These are phyloP conservation scores for Neoconidiobolus thromboides DNA, from an alignment of 371 early-diverging fungal genomes.

Conservation along the genomic window DNA sequence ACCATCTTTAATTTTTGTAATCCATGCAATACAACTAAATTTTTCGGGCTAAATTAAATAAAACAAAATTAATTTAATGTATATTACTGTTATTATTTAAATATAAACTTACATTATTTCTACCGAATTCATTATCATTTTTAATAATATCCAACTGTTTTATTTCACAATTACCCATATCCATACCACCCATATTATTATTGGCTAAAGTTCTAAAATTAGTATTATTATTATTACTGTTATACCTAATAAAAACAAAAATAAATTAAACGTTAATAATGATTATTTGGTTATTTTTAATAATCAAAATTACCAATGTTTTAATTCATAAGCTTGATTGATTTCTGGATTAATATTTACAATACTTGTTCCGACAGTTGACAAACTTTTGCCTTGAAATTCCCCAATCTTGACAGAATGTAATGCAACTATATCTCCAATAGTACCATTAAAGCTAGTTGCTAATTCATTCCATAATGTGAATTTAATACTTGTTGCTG, in stretches of 20 bases:
- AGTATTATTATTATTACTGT: constrained; percentile 10
- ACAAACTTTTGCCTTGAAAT: constrained; percentile 47
- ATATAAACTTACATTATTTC: constrained; percentile 19
- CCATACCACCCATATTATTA: constrained; percentile 12
- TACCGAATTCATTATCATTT: constrained; percentile 28
- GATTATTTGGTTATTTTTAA: neutral
- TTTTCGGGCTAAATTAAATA: constrained; percentile 31
- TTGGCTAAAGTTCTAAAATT: constrained; percentile 16
- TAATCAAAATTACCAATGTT: constrained; percentile 63
- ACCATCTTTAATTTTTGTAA: constrained; percentile 40
- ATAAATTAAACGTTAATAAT: no score
- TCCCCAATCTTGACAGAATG: constrained; percentile 74
- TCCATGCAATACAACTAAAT: constrained; percentile 39
- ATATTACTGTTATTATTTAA: no score
- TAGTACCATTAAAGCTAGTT: constrained; percentile 29
- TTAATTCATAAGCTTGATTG: constrained; percentile 53
- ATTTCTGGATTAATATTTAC: constrained; percentile 64
- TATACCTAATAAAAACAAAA: constrained; percentile 5
- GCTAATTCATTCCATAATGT: constrained; percentile 87
- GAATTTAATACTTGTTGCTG: constrained; percentile 40
- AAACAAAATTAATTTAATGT: neutral
- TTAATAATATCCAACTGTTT: constrained; percentile 1
- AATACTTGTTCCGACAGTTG: constrained; percentile 25
- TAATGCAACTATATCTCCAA: constrained; percentile 51
- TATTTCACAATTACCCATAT: constrained; percentile 4